phyloP scores from a whole-genome alignment of 495 filamentous ascomycete species.

The Penicillium macrosclerotiorum region DNA sequence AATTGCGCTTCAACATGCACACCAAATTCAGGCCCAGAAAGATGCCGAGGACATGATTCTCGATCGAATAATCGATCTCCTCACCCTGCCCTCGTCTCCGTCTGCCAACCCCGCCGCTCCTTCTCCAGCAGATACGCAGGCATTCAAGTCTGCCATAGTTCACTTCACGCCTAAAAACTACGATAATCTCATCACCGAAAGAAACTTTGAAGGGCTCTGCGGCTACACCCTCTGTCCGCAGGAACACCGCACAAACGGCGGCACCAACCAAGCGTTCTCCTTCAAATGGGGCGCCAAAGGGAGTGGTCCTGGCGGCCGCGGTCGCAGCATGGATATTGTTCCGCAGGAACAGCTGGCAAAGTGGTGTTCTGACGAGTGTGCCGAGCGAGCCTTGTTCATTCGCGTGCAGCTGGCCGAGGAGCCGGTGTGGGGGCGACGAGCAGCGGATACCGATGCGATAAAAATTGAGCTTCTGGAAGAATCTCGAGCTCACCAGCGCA shows the following conservation, averaged over 20 bases:
- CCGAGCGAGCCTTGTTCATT: conserved; percentile 73
- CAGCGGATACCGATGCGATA: conserved; percentile 32
- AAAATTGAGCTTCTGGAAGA: conserved; percentile 57
- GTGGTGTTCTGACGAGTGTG: conserved; percentile 85
- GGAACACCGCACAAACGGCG: conserved; percentile 46
- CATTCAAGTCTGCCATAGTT: conserved; percentile 57
- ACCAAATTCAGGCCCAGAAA: conserved; percentile 73
- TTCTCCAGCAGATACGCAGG: conserved; percentile 49
- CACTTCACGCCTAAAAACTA: conserved; percentile 86
- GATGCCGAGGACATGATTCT: conserved; percentile 70
- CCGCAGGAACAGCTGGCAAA: conserved; percentile 69
- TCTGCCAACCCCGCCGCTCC: conserved; percentile 58
- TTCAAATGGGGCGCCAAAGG: conserved; percentile 49
- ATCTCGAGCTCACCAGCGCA: conserved; percentile 21
- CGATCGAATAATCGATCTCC: conserved; percentile 62
- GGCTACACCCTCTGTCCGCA: conserved; percentile 77
- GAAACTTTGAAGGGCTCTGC: conserved; percentile 74
- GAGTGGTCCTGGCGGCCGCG: conserved; percentile 49
- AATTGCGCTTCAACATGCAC: conserved; percentile 76
- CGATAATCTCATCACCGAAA: conserved; percentile 80
- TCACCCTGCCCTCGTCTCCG: conserved; percentile 54
- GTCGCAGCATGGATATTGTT: conserved; percentile 56
- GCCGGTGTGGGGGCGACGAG: conserved; percentile 71
- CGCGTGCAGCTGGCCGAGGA: conserved; percentile 79
- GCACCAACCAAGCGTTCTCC: conserved; percentile 40